Conservation (phyloP, 1,284 basidiomycete genomes). For the Rhodotorula sp. region DNA sequence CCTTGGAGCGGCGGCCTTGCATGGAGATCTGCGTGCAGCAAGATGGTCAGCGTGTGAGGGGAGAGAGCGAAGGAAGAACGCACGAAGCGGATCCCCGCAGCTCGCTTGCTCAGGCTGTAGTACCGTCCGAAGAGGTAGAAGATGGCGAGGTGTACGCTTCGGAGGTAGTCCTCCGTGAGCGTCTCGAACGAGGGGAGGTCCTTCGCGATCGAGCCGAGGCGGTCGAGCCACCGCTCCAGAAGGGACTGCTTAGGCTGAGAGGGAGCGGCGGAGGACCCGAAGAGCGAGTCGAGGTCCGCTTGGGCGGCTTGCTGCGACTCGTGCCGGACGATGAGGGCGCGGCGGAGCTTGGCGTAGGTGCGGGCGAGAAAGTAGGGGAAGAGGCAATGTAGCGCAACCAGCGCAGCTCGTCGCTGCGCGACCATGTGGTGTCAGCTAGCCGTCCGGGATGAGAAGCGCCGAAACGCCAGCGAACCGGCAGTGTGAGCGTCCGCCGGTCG, state of each 20-base stretch:
- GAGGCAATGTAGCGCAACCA: constrained; percentile 49
- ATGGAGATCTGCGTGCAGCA: constrained; percentile 29
- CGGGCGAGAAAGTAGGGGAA: constrained; percentile 48
- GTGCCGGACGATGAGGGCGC: constrained; percentile 40
- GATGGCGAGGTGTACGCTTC: constrained; percentile 51
- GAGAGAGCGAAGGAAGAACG: neutral
- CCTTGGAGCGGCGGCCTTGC: constrained; percentile 37
- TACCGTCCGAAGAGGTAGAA: constrained; percentile 54
- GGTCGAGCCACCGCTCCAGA: constrained; percentile 16
- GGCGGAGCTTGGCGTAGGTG: constrained; percentile 41
- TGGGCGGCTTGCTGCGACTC: constrained; percentile 18
- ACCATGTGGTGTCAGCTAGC: neutral
- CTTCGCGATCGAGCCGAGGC: constrained; percentile 16
- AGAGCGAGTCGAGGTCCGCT: constrained; percentile 33
- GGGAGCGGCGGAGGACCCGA: constrained; percentile 13
- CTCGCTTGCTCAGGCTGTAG: constrained; percentile 51
- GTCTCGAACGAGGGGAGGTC: constrained; percentile 48
- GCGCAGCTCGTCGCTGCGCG: constrained; percentile 43
- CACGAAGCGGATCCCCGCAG: constrained; percentile 50
- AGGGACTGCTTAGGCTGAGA: neutral
- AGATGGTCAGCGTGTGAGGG: neutral
- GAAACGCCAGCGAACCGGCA: constrained; percentile 37
- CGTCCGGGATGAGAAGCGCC: too few species aligned
- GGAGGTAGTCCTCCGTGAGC: constrained; percentile 48
- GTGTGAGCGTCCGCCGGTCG: constrained; percentile 46